These are phyloP conservation scores for Chrysanthemum makinoi DNA, from an alignment of 129 eudicot species.

Conservation along the genomic window DNA sequence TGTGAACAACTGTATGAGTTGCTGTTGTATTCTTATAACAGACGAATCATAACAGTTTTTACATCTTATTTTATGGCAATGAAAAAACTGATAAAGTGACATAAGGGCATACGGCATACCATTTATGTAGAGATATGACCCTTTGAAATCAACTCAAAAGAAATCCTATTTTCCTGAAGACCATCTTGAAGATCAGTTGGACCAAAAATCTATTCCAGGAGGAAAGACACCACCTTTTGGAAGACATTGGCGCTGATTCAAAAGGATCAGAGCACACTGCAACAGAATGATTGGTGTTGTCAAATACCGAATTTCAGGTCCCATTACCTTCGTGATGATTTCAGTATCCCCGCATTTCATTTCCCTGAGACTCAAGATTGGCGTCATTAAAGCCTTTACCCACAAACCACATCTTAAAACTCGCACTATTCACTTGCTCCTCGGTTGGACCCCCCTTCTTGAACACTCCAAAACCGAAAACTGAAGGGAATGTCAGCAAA, in stretches of 20 bases:
- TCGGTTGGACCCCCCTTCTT: constrained; percentile 87
- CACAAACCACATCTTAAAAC: constrained; percentile 94
- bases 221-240: constrained; percentile 86
- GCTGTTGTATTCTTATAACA: background rate
- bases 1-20: background rate
- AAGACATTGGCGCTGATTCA: constrained; percentile 53
- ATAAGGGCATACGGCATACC: constrained; percentile 30
- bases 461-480: constrained; percentile 77
- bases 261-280: constrained; percentile 67
- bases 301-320: constrained; percentile 90
- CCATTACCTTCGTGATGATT: constrained; percentile 38
- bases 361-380: constrained; percentile 40
- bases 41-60: constrained; percentile 6
- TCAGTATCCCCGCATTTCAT: constrained; percentile 65
- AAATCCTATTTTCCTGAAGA: constrained; percentile 80
- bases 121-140: constrained; percentile 26
- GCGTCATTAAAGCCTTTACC: constrained; percentile 74
- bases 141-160: constrained; percentile 79
- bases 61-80: constrained; percentile 11
- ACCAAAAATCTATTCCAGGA: constrained; percentile 82
- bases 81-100: constrained; percentile 10
- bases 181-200: constrained; percentile 77
- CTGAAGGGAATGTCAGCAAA: constrained; percentile 69
- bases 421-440: constrained; percentile 81
- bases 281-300: constrained; percentile 74